Evolutionary conservation across 2,329 filamentous ascomycete species (phyloP).

Genomic region (Microascus cirrosus): DNA sequence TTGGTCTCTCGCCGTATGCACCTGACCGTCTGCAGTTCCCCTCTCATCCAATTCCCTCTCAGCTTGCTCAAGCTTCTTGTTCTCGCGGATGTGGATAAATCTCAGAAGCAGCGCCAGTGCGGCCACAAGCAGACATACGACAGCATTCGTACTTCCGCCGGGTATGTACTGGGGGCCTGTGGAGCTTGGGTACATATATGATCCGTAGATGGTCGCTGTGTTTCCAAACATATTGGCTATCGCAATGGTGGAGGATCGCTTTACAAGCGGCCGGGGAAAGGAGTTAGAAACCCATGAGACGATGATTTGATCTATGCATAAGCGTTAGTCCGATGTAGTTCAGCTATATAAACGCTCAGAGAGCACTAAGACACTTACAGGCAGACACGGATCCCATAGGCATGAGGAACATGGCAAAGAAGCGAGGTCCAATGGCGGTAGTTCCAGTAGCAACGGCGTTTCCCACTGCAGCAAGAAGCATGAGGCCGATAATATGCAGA

Average conservation of each 20-base stretch:
- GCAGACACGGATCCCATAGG: constrained; percentile 21
- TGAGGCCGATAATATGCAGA: constrained; percentile 41
- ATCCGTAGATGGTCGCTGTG: constrained; percentile 33
- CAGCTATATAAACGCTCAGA: not conserved
- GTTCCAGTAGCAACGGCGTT: constrained; percentile 44
- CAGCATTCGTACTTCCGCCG: constrained; percentile 50
- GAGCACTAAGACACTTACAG: not conserved
- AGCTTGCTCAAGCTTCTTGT: constrained; percentile 43
- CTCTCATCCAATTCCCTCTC: constrained; percentile 16
- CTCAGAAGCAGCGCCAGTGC: constrained; percentile 41
- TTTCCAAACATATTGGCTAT: constrained; percentile 60
- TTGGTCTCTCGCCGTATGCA: constrained; percentile 7
- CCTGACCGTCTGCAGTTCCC: constrained; percentile 5
- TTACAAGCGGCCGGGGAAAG: constrained; percentile 57
- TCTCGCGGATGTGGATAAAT: constrained; percentile 45
- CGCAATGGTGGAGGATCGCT: constrained; percentile 54
- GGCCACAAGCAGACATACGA: constrained; percentile 49
- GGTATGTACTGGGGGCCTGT: constrained; percentile 31
- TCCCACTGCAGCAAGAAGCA: constrained; percentile 38
- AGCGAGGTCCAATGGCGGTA: constrained; percentile 36
- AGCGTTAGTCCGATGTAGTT: not conserved
- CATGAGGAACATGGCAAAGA: constrained; percentile 54
- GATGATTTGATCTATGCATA: constrained; percentile 30
- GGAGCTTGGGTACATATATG: constrained; percentile 33
- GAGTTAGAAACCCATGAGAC: constrained; percentile 61